phyloP scores from a whole-genome alignment of 441 rosid genomes.

The Pelargonium fulgidum region DNA sequence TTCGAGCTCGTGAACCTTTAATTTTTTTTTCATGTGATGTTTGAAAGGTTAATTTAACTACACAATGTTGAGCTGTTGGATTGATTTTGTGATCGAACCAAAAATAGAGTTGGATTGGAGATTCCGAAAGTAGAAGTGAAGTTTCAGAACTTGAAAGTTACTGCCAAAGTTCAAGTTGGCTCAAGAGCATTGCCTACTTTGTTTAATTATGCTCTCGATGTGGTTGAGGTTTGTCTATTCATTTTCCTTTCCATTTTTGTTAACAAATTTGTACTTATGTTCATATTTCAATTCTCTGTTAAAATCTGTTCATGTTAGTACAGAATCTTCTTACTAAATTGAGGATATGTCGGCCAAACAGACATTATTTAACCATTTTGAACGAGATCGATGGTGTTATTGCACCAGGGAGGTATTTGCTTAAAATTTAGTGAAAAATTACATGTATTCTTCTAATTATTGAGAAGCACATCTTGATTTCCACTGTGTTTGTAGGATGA shows the following conservation, averaged over 20 bases:
- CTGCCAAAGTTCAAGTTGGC: slow-evolving; percentile 57
- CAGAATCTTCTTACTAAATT: slow-evolving; percentile 40
- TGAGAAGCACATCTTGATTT: background rate
- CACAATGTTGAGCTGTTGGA: background rate
- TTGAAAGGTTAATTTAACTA: background rate
- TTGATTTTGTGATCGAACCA: background rate
- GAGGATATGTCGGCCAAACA: slow-evolving; percentile 42
- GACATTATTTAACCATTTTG: slow-evolving; percentile 45
- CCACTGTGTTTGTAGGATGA: slow-evolving; percentile 51
- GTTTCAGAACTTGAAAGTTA: slow-evolving; percentile 56
- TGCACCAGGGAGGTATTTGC: slow-evolving; percentile 61
- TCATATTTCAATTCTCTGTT: background rate
- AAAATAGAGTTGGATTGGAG: slow-evolving; percentile 57
- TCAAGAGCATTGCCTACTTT: slow-evolving; percentile 84
- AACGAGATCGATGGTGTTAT: slow-evolving; percentile 55
- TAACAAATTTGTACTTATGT: background rate
- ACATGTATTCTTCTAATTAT: background rate
- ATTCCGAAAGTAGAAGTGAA: slow-evolving; percentile 71
- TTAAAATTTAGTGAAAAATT: background rate
- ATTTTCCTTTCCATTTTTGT: background rate
- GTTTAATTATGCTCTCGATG: slow-evolving; percentile 52
- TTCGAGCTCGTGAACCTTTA: background rate
- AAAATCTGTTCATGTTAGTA: slow-evolving; percentile 11
- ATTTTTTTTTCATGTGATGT: background rate
- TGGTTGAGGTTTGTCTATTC: slow-evolving; percentile 43